Evolutionary conservation across 2,329 filamentous ascomycete species (phyloP).

Genomic region (Xylariaceae sp.): DNA sequence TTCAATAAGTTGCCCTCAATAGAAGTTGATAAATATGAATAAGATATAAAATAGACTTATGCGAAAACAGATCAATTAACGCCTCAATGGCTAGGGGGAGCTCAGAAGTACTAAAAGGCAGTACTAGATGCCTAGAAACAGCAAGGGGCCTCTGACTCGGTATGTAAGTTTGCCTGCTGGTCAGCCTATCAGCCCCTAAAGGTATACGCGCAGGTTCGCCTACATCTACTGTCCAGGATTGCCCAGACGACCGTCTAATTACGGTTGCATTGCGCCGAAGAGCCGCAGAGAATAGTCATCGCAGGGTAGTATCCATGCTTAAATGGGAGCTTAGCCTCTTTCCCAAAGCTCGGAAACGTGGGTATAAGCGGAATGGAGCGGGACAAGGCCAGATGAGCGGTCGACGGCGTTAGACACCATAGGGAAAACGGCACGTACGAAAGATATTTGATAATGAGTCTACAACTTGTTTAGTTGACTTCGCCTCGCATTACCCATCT

Average conservation of each 20-base stretch:
- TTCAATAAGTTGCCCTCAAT: no score
- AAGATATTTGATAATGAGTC: neutral
- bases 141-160: slow-evolving; percentile 7
- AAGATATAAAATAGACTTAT: no score
- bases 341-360: slow-evolving; percentile 2
- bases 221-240: neutral
- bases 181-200: slow-evolving; percentile 7
- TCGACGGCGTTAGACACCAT: slow-evolving; percentile 5
- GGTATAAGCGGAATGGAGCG: slow-evolving; percentile 12
- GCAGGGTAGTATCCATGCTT: slow-evolving; percentile 7
- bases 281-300: neutral
- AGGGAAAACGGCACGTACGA: neutral
- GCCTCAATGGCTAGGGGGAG: no score
- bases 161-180: no score
- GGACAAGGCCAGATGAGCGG: slow-evolving; percentile 7
- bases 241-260: slow-evolving; percentile 6
- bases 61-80: no score
- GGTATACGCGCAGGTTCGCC: neutral
- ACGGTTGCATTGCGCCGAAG: neutral
- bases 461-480: neutral
- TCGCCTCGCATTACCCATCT: slow-evolving; percentile 25
- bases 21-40: no score
- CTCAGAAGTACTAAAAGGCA: neutral
- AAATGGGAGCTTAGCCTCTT: neutral
- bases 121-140: neutral